Evolutionary conservation across 805 yeast species (phyloP).

Genomic region (Candida pseudofarinosa): DNA sequence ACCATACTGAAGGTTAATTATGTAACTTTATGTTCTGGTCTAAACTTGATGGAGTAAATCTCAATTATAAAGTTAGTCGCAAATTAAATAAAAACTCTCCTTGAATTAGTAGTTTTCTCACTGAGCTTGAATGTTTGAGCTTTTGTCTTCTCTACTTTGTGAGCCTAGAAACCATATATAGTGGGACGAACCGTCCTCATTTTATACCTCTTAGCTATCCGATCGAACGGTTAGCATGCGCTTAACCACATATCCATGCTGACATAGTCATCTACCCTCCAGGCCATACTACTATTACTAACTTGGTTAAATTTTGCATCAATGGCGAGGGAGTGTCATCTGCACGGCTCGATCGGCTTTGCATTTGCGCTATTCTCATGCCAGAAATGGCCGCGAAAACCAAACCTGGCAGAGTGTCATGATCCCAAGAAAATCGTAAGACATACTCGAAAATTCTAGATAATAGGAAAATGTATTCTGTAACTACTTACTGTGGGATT

Average conservation of each 20-base stretch:
- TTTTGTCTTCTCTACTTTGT: too few relatives aligned
- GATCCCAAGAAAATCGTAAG: background rate
- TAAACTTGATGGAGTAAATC: background rate
- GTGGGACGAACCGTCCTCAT: too few relatives aligned
- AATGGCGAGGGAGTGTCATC: background rate
- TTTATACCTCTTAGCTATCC: too few relatives aligned
- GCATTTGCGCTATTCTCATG: background rate
- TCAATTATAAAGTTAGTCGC: background rate
- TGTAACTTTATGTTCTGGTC: background rate
- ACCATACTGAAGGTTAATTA: slow-evolving; percentile 3
- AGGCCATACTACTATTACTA: background rate
- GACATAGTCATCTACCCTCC: background rate
- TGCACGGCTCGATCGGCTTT: background rate
- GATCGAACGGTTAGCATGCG: too few relatives aligned
- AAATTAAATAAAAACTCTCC: too few relatives aligned
- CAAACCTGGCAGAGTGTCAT: background rate
- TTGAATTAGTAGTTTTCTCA: too few relatives aligned
- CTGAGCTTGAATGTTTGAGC: background rate
- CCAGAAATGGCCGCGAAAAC: background rate
- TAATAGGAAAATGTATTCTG: background rate
- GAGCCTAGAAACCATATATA: too few relatives aligned
- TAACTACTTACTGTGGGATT: background rate
- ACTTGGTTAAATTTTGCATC: background rate
- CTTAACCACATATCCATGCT: too few relatives aligned
- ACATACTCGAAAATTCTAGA: background rate